Conservation (phyloP, 169 alveolate genomes). For the Plasmodium vivax region DNA sequence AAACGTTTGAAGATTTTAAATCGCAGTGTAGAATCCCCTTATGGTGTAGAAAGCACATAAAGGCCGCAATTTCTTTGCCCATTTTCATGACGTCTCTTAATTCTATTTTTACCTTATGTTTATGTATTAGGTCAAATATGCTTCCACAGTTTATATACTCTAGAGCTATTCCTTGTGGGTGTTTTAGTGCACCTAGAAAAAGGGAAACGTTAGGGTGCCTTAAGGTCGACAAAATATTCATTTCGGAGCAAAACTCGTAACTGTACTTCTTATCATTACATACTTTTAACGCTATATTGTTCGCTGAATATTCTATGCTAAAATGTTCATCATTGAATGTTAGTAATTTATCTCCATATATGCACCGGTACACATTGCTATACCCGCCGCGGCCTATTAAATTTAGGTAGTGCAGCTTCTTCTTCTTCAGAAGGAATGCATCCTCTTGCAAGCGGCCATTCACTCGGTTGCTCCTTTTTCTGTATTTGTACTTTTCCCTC, state of each 20-base stretch:
- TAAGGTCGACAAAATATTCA: slow-evolving; percentile 81
- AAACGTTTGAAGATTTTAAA: slow-evolving; percentile 86
- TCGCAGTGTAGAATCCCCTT: slow-evolving; percentile 89
- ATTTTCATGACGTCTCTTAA: slow-evolving; percentile 81
- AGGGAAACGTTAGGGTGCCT: slow-evolving; percentile 88
- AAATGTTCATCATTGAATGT: slow-evolving; percentile 6
- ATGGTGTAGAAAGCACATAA: slow-evolving; percentile 85
- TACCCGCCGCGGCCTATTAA: slow-evolving; percentile 89
- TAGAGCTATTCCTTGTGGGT: slow-evolving; percentile 77
- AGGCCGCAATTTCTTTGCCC: slow-evolving; percentile 85
- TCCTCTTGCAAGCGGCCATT: slow-evolving; percentile 1
- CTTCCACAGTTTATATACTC: slow-evolving; percentile 86
- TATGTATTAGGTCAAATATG: slow-evolving; percentile 81
- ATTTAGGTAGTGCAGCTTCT: slow-evolving; percentile 22
- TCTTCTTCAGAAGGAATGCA: slow-evolving; percentile 9
- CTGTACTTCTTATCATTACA: slow-evolving; percentile 42
- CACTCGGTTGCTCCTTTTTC: slow-evolving; percentile 28
- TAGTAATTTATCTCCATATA: slow-evolving; percentile 41
- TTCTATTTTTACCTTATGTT: slow-evolving; percentile 74
- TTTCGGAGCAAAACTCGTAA: slow-evolving; percentile 84
- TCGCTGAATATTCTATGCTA: not conserved
- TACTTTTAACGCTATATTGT: slow-evolving; percentile 65
- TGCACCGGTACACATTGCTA: slow-evolving; percentile 86
- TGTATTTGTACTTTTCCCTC: slow-evolving; percentile 76
- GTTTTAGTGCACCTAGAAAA: slow-evolving; percentile 84